Evolutionary conservation across 2,329 filamentous ascomycete species (phyloP), one percentile per base, ranked within the genome.

Genomic region (Emergomyces orientalis): DNA sequence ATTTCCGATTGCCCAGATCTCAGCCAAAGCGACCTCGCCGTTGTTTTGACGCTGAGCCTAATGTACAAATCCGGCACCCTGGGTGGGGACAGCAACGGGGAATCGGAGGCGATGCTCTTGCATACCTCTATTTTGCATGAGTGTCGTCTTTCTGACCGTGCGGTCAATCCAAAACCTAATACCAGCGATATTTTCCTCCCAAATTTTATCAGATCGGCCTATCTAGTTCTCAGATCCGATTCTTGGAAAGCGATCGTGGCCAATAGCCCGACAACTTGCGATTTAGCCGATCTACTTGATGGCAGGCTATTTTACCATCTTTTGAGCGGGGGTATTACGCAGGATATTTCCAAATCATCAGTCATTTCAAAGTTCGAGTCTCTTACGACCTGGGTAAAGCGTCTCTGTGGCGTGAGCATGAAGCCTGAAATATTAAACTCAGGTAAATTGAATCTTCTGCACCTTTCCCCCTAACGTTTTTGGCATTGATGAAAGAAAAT

Each of bases 221-320:
- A 71, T 34, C 66, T 64, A 45, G 67, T 80, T 49, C 66, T 83
- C 63, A 68, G 69, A 25, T 75, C 73, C 25, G 63, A 66, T 58
- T 69, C 63, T 34, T 82, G 73, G 78, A 68, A 62, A 59, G 67
- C 68, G 14, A 70, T 68, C 51, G 68, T 74, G 51, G 59, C 62
- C 3, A 56, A 67, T 14, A 64, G 63, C 37, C 37, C 66, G 17
- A 59, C 69, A 9, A 60, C 63, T 11, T 80, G 77, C 66, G 81
- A 85, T 68, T 69, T 84, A 6, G 76, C 76, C 19, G 84, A 87
- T 69, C 71, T 83, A 6, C 69, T 86, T 17, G 84, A 86, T 70
- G 84, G 84, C 7, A 51, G 63, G 32, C 37, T 64, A 19, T 66
- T 64, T 25, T 60, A 17, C 34, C n/a, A 37, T 57, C 22, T 64